These are phyloP conservation scores for Aspergillus bombycis DNA, from an alignment of 2,329 filamentous ascomycete genomes.

Conservation along the genomic window DNA sequence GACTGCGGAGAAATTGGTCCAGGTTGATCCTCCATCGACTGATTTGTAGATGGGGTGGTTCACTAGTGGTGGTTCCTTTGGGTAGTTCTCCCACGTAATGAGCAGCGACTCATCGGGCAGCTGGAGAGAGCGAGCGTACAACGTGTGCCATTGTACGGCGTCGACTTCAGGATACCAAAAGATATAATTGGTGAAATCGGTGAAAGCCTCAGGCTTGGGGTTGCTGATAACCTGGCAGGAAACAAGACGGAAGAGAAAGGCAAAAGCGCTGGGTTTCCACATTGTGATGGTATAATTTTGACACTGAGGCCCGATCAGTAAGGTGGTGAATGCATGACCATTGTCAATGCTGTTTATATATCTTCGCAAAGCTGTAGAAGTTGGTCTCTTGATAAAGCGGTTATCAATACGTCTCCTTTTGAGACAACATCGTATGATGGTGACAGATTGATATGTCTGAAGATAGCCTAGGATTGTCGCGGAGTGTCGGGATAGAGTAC, in stretches of 20 bases:
- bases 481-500: neutral
- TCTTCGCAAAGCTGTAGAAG: too few relatives aligned
- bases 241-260: neutral
- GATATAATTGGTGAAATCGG: neutral
- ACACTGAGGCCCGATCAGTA: too few relatives aligned
- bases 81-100: neutral
- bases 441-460: too few relatives aligned
- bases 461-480: neutral
- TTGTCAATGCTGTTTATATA: too few relatives aligned
- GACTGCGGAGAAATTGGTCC: slow-evolving; percentile 63
- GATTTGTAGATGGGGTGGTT: slow-evolving; percentile 12
- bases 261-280: neutral
- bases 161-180: neutral
- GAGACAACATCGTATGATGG: too few relatives aligned
- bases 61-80: neutral
- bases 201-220: neutral
- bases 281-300: neutral
- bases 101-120: neutral
- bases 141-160: neutral
- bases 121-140: neutral
- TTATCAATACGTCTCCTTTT: too few relatives aligned
- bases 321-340: too few relatives aligned
- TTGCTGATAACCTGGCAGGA: neutral
- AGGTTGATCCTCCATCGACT: slow-evolving; percentile 56
- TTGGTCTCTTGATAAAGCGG: too few relatives aligned